Evolutionary conservation across 306 rosid species (phyloP).

Genomic region (Potentilla sterilis): DNA sequence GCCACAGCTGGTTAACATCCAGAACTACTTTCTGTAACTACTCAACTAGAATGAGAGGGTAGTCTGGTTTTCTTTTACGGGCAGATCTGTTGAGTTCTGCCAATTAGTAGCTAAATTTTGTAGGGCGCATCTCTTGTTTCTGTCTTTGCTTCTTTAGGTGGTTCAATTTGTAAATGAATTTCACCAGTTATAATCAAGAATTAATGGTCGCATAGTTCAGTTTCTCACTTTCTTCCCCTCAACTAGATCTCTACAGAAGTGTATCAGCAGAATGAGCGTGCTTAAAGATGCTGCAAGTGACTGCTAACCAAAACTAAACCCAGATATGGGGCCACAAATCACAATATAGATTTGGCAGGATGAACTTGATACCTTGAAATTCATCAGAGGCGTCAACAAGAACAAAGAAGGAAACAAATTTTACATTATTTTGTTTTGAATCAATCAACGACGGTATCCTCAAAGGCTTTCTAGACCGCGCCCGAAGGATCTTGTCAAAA

Average conservation of each 20-base stretch:
- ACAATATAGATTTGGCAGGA: not conserved
- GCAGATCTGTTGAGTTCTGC: conserved; percentile 20
- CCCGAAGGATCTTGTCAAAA: too few species aligned
- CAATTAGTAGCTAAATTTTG: conserved; percentile 24
- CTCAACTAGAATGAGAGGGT: not conserved
- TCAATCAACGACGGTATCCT: too few species aligned
- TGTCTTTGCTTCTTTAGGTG: conserved; percentile 8
- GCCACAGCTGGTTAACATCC: conserved; percentile 6
- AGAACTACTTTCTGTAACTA: conserved; percentile 21
- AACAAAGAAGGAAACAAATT: not conserved
- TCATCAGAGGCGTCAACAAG: not conserved
- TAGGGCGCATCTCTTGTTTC: conserved; percentile 30
- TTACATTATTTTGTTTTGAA: too few species aligned
- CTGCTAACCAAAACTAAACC: not conserved
- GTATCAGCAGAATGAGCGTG: not conserved
- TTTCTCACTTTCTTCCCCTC: not conserved
- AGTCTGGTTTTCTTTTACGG: conserved; percentile 8
- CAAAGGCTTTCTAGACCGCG: too few species aligned
- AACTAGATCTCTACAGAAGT: not conserved
- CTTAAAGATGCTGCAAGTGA: not conserved
- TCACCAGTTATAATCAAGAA: not conserved
- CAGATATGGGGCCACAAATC: not conserved
- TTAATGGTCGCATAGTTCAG: not conserved
- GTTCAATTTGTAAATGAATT: not conserved
- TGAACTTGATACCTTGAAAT: not conserved